Conservation (phyloP, 106 monocot species). For the Narthecium ossifragum region DNA sequence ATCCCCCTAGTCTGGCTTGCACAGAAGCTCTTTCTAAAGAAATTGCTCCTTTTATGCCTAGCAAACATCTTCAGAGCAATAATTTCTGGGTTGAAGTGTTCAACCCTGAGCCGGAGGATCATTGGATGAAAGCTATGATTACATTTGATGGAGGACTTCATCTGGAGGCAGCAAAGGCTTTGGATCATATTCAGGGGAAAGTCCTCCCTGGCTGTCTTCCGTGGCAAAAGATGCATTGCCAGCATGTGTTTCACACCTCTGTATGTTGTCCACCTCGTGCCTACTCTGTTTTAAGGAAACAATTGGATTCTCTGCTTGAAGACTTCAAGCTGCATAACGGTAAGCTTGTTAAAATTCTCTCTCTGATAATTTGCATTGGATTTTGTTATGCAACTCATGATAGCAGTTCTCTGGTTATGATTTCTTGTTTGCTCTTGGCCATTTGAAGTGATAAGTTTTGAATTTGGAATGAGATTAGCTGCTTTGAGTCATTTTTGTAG, state of each 20-base stretch:
- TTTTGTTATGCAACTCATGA: too few species aligned
- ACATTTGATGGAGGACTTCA: constrained; percentile 80
- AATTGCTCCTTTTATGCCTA: constrained; percentile 67
- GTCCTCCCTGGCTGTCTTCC: constrained; percentile 50
- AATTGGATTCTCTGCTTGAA: constrained; percentile 39
- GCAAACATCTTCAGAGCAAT: constrained; percentile 15
- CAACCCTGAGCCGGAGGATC: constrained; percentile 46
- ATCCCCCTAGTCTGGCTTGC: constrained; percentile 24
- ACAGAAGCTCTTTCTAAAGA: constrained; percentile 52
- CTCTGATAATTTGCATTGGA: too few species aligned
- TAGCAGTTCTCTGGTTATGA: too few species aligned
- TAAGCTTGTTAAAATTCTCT: too few species aligned
- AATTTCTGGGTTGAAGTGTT: constrained; percentile 66
- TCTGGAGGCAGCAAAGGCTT: constrained; percentile 84
- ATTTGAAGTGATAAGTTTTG: too few species aligned
- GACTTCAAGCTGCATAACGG: constrained; percentile 47
- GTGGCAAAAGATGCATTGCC: constrained; percentile 91
- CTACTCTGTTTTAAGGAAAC: constrained; percentile 50
- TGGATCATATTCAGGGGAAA: constrained; percentile 75
- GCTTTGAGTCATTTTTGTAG: too few species aligned
- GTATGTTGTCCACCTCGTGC: constrained; percentile 52
- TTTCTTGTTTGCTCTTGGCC: too few species aligned
- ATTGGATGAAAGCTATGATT: constrained; percentile 52
- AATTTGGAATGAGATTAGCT: too few species aligned
- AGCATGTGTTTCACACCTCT: constrained; percentile 62